Percentiles rank a stretch among this genome's conserved stretches.
Conservation (phyloP, 495 filamentous ascomycete genomes). For the Collariella sp. region DNA sequence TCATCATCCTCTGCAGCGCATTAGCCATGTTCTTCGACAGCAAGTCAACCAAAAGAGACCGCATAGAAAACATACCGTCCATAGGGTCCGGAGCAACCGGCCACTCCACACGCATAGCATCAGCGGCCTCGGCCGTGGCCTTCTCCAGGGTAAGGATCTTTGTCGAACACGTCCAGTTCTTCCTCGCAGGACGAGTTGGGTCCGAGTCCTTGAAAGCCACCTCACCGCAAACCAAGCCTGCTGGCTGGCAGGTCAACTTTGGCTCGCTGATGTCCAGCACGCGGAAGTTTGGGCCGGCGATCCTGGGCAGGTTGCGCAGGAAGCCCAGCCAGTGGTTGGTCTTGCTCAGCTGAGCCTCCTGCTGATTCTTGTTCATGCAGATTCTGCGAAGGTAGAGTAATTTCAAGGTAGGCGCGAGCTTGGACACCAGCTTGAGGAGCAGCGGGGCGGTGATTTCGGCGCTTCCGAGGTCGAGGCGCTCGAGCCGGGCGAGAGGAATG, state of each 20-base stretch:
- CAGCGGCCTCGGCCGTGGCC: not conserved
- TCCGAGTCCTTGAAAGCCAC: not conserved
- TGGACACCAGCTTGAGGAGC: conserved; percentile 27
- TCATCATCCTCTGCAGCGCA: conserved; percentile 6
- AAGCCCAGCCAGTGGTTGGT: conserved; percentile 20
- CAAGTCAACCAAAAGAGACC: not conserved
- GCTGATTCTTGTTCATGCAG: conserved; percentile 4
- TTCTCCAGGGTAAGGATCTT: not conserved
- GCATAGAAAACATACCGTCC: not conserved
- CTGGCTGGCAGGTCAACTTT: not conserved
- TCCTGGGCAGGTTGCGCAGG: conserved; percentile 10
- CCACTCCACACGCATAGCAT: not conserved
- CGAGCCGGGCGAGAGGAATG: conserved; percentile 20
- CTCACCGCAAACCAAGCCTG: not conserved
- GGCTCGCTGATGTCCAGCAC: not conserved
- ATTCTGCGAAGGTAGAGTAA: conserved; percentile 29
- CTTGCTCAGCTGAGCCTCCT: not conserved
- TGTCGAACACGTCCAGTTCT: not conserved
- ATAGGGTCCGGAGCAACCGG: not conserved
- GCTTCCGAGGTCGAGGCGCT: conserved; percentile 34
- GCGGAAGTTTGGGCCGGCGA: conserved; percentile 8
- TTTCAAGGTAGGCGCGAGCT: conserved; percentile 29
- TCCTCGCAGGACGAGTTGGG: not conserved
- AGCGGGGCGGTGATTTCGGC: conserved; percentile 4
- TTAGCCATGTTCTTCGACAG: not conserved